Percentiles rank a stretch among this genome's conserved stretches.
These are phyloP conservation scores for Paramecium primaurelia DNA, from an alignment of 73 alveolate species.

Conservation along the genomic window DNA sequence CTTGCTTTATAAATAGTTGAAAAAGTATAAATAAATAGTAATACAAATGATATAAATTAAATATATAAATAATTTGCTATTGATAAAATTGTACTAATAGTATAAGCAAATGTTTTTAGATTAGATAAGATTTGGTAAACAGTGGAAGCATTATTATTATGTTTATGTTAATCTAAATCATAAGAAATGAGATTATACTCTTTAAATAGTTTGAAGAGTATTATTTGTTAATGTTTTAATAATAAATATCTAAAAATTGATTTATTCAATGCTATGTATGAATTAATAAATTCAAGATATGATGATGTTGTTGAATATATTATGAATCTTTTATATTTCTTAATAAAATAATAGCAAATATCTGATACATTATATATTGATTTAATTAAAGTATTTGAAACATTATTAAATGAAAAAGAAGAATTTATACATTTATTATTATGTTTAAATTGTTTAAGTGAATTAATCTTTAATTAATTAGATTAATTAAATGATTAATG, in stretches of 20 bases:
- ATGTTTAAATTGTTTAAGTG: conserved; percentile 8
- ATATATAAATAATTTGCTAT: not conserved
- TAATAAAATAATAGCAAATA: not conserved
- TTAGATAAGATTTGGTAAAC: not conserved
- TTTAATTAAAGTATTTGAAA: not conserved
- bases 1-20: not conserved
- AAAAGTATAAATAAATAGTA: not conserved
- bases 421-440: not conserved
- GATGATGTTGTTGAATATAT: conserved; percentile 24
- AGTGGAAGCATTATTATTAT: not conserved
- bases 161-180: not conserved
- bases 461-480: conserved; percentile 5
- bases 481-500: not conserved
- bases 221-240: not conserved
- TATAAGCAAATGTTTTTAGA: not conserved
- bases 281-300: not conserved
- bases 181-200: not conserved
- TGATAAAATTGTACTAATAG: not conserved
- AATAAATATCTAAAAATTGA: not conserved
- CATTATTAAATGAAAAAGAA: conserved; percentile 1
- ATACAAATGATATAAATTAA: not conserved
- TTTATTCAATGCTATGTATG: not conserved
- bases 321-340: not conserved
- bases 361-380: not conserved
- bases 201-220: conserved; percentile 1